These are phyloP conservation scores for Leucoagaricus sp. DNA, from an alignment of 1,284 basidiomycete species.

Conservation along the genomic window DNA sequence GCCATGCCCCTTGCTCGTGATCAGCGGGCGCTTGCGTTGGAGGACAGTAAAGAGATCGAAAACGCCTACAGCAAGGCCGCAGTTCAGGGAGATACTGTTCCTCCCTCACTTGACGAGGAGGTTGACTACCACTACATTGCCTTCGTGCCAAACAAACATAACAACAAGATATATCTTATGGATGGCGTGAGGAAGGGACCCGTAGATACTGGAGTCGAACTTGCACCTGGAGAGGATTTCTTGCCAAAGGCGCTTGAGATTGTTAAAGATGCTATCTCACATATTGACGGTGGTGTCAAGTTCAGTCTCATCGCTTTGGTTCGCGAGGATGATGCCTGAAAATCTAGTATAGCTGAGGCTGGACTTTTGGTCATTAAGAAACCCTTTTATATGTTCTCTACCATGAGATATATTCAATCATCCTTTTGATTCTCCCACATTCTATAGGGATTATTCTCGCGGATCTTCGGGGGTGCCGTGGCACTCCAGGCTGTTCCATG, in stretches of 20 bases:
- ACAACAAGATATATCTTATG: slow-evolving; percentile 34
- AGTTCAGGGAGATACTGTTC: slow-evolving; percentile 26
- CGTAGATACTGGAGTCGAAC: slow-evolving; percentile 26
- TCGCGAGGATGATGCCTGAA: not conserved
- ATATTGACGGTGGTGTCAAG: slow-evolving; percentile 26
- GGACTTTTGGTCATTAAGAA: too few relatives aligned
- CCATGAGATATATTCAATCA: too few relatives aligned
- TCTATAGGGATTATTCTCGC: too few relatives aligned
- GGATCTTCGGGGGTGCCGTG: not conserved
- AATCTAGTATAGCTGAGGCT: not conserved
- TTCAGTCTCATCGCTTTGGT: slow-evolving; percentile 37
- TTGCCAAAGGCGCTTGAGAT: slow-evolving; percentile 27
- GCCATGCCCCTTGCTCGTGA: slow-evolving; percentile 27
- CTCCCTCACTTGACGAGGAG: slow-evolving; percentile 27
- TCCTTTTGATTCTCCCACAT: too few relatives aligned
- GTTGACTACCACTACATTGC: slow-evolving; percentile 35
- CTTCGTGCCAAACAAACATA: slow-evolving; percentile 31
- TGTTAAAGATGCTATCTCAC: slow-evolving; percentile 30
- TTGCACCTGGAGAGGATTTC: slow-evolving; percentile 27
- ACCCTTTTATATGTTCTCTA: too few relatives aligned
- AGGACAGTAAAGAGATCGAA: slow-evolving; percentile 32
- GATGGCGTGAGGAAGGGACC: slow-evolving; percentile 37
- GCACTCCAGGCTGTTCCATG: not conserved
- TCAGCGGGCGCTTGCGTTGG: slow-evolving; percentile 30
- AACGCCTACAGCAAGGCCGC: slow-evolving; percentile 30